phyloP scores from a whole-genome alignment of 768 basidiomycete genomes.

The Calocybe indica region DNA sequence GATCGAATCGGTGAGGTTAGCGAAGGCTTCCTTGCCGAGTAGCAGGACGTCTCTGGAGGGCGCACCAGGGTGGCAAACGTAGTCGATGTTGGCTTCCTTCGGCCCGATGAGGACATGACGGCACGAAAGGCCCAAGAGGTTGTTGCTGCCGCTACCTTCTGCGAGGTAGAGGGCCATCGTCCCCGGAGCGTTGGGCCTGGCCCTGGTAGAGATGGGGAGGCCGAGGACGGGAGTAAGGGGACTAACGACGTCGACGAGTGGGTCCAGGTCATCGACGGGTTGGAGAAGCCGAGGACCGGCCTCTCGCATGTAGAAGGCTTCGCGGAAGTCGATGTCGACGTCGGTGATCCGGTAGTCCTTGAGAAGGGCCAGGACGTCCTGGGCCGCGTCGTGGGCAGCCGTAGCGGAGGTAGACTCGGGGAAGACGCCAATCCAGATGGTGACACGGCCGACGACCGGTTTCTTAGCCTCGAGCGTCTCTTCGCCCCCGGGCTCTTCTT shows the following conservation, averaged over 20 bases:
- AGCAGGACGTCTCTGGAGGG: conserved; percentile 22
- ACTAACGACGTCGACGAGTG: conserved; percentile 10
- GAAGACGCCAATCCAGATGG: conserved; percentile 26
- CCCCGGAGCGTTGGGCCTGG: conserved; percentile 14
- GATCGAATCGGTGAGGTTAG: conserved; percentile 21
- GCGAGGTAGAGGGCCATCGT: conserved; percentile 19
- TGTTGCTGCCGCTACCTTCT: conserved; percentile 15
- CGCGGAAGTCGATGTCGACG: conserved; percentile 27
- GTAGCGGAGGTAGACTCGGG: conserved; percentile 21
- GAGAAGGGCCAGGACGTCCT: conserved; percentile 25
- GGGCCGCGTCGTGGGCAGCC: conserved; percentile 23
- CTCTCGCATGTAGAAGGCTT: conserved; percentile 15
- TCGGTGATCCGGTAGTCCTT: conserved; percentile 20
- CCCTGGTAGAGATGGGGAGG: conserved; percentile 17
- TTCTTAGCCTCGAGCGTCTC: conserved; percentile 15
- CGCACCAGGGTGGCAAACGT: conserved; percentile 8
- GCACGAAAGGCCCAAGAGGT: conserved; percentile 17
- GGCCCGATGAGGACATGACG: conserved; percentile 18
- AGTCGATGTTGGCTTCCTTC: conserved; percentile 3
- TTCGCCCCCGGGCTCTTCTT: conserved; percentile 6
- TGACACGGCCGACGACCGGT: conserved; percentile 21
- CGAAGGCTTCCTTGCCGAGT: conserved; percentile 20
- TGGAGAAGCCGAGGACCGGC: conserved; percentile 23
- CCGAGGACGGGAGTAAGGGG: conserved; percentile 23
- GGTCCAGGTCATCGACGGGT: conserved; percentile 20